Base-by-base conservation (phyloP, 768 basidiomycete species). In the Gymnopilus dilepis region DNA sequence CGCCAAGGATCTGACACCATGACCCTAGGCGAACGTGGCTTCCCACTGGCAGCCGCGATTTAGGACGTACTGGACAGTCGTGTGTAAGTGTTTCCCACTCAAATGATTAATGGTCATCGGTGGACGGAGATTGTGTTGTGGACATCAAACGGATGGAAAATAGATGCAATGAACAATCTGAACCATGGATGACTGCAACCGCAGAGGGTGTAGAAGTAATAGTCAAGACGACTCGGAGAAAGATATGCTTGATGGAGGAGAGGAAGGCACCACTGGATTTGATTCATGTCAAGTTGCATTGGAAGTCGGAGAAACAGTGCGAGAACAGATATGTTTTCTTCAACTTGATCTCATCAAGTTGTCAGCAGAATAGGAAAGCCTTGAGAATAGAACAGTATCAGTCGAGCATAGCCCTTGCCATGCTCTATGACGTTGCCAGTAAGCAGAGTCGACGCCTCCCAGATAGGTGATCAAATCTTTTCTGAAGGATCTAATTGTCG, bases 311-410 rank as follows among this genome's bases (percentile, higher is more conserved):
- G n/a, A n/a, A 50, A 50, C n/a, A 50, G 19, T 30, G n/a, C 30
- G 47, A 50, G 47, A 53, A 53, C 38, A 37, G 52, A 34, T 22
- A 38, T 53, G 52, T 37, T 34, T 37, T 24, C 52, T 51, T 51
- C 28, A 9, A n/a, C 26, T 26, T 52, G 30, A 47, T 11, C 24
- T 28, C 45, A 47, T 47, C 24, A 47, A 17, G 26, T 15, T 31
- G 31, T 5, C 17, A 19, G 28, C 24, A 22, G 7, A 24, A 38
- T 37, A 51, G 28, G 22, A 37, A 54, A 26, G 37, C 52, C 52
- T 54, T 21, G 52, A 53, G 52, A 34, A 19, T 37, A 24, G 34
- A n/a, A 54, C 3, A 40, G 31, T 17, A 54, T 38, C 52, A 54
- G 17, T 40, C 12, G 21, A 37, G 34, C 26, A 54, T 24, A 38